Evolutionary conservation across 2,329 filamentous ascomycete species (phyloP), one percentile per base, ranked within the genome.

Genomic region (Alternaria sp.): DNA sequence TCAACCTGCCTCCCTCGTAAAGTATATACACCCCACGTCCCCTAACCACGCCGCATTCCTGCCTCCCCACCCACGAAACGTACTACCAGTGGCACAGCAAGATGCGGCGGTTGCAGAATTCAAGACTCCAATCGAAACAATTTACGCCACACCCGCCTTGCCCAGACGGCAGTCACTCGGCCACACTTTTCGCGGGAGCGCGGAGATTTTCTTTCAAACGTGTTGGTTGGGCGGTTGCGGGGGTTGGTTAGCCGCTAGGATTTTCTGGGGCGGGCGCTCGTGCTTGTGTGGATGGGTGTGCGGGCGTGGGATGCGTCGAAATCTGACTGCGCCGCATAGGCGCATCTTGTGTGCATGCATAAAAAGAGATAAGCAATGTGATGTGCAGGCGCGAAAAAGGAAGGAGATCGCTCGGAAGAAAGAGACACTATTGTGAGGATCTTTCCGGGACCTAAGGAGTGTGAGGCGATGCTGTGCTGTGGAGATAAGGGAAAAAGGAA

Each of bases 71-170:
- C 14, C 25, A 9, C 57, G 54, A 59, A 60, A 54, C 34, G 41
- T 28, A 10, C 25, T 41, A 40, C 50, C n/a, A 46, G 63, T 54
- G 58, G 63, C 65, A 64, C 60, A 67, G 63, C 60, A 57, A 25
- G 18, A 16, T 11, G 22, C 50, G 51, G 65, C 63, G 65, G 55
- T 48, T 67, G 58, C 48, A 2, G 54, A 50, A 58, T 45, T 22
- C 10, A 16, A 20, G 10, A 4, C 5, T 22, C 45, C 12, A 49
- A 34, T 5, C 4, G 45, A 34, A 49, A 49, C 45, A 34, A 8
- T 7, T 8, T 22, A 50, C 46, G 46, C 46, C 46, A 50, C 46
- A 50, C 20, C 46, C 30, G 30, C 14, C 11, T 16, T 30, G 22
- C 32, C 46, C 32, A 50, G 30, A 11, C 46, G 46, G 46, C 46